Conservation (phyloP, 2,329 filamentous ascomycete genomes). For the Amylocarpus encephaloides region DNA sequence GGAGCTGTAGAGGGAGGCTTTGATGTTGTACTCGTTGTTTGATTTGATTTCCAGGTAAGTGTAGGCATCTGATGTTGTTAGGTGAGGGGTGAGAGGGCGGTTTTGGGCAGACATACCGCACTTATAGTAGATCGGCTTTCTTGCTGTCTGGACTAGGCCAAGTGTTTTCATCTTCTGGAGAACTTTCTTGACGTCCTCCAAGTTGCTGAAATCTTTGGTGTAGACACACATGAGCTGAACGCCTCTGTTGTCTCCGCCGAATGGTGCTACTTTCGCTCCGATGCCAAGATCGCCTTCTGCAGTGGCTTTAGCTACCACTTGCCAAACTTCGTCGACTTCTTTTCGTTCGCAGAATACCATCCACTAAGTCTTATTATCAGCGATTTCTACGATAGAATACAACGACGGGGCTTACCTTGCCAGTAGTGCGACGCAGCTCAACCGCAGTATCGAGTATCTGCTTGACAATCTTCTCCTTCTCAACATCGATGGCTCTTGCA, state of each 20-base stretch:
- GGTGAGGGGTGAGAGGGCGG: neutral
- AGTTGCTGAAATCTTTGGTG: constrained; percentile 66
- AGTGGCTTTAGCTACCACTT: constrained; percentile 58
- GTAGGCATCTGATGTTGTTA: constrained; percentile 49
- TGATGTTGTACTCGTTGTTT: constrained; percentile 56
- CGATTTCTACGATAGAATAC: neutral
- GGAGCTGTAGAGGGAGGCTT: constrained; percentile 51
- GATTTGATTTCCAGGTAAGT: constrained; percentile 58
- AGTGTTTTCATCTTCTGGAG: constrained; percentile 55
- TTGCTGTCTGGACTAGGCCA: constrained; percentile 46
- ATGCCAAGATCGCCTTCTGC: constrained; percentile 64
- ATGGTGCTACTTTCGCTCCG: constrained; percentile 65
- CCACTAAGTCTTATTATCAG: constrained; percentile 47
- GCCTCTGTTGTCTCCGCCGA: constrained; percentile 36
- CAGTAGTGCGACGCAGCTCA: constrained; percentile 50
- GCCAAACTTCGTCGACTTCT: constrained; percentile 60
- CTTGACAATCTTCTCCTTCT: constrained; percentile 40
- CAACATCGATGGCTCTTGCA: constrained; percentile 17
- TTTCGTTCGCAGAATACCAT: constrained; percentile 58
- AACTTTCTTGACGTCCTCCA: constrained; percentile 62
- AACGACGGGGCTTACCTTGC: constrained; percentile 49
- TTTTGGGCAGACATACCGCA: constrained; percentile 22
- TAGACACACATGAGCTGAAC: constrained; percentile 68
- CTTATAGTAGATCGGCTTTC: constrained; percentile 68
- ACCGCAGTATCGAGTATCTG: constrained; percentile 58